Conservation (phyloP, 2,329 filamentous ascomycete species). For the Fusarium ramigenum region DNA sequence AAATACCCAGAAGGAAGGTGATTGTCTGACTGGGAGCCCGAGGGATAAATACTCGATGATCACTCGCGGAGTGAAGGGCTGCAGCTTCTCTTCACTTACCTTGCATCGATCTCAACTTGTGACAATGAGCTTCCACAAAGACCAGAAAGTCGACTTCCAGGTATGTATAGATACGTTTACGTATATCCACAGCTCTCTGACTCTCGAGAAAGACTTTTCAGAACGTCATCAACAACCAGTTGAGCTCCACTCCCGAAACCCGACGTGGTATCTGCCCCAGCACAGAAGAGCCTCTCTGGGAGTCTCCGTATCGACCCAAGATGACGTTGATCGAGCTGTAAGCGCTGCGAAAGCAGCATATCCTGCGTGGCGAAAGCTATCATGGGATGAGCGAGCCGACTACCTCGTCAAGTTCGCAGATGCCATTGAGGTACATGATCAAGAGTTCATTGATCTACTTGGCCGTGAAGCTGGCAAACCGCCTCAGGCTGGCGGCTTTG, state of each 20-base stretch:
- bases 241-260: constrained; percentile 26
- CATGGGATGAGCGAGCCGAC: constrained; percentile 38
- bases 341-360: constrained; percentile 42
- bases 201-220: neutral
- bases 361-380: constrained; percentile 43
- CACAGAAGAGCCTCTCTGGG: constrained; percentile 46
- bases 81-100: fast-evolving
- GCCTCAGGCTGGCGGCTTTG: constrained; percentile 11
- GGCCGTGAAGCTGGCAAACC: constrained; percentile 42
- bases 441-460: constrained; percentile 36
- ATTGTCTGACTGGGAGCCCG: neutral
- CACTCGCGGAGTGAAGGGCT: fast-evolving
- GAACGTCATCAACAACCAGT: constrained; percentile 49
- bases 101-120: fast-evolving
- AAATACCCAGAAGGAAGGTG: neutral
- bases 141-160: neutral
- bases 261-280: constrained; percentile 43
- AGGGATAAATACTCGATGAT: neutral
- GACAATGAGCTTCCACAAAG: neutral
- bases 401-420: constrained; percentile 42
- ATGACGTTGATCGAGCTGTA: constrained; percentile 46
- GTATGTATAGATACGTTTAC: neutral
- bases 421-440: constrained; percentile 38
- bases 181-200: fast-evolving
- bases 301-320: constrained; percentile 40